Evolutionary conservation across 2,329 filamentous ascomycete genomes (phyloP), one percentile per base, ranked within the genome.

Genomic region (Aspergillus amoenus): DNA sequence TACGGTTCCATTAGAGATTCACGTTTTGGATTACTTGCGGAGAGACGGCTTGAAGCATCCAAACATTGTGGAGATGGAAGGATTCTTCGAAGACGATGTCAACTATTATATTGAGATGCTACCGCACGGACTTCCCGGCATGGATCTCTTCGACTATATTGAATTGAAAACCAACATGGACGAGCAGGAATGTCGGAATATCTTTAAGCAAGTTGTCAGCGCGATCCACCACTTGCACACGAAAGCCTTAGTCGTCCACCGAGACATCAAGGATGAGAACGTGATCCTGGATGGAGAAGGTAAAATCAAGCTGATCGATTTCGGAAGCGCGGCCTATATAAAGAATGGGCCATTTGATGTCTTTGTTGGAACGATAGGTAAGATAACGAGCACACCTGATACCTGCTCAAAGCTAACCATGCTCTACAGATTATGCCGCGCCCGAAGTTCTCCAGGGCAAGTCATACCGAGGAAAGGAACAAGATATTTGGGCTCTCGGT

Each of bases 21-120:
- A 99, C 68, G 94, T 99, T 37, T 80, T 99, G 15, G 92, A 99
- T 73, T 99, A 93, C 70, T 84, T 99, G 11, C 87, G 92, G 24
- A 84, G 88, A 30, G 92, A 87, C 59, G 85, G 82, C 22, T 77
- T 86, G 60, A 81, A 81, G 57, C 85, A 88, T 67, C 80, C 83
- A 2, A 88, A 88, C 61, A 88, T 88, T 60, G 84, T 88, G 43
- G 85, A 87, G 67, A 88, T 88, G 85, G 81, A 83, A 50, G 85
- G 86, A 51, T 88, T 88, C 71, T 88, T 88, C 67, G 85, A 88
- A 62, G 79, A 81, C 37, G 78, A 81, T 55, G 64, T 79, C 64
- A 97, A 99, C 70, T 99, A 99, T 77, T 99, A 99, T 75, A 99
- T 99, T 66, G 94, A 97, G 73, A 99, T 97, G 75, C 83, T 90